Evolutionary conservation across 2,329 filamentous ascomycete species (phyloP).

Genomic region (Fusarium anguioides): DNA sequence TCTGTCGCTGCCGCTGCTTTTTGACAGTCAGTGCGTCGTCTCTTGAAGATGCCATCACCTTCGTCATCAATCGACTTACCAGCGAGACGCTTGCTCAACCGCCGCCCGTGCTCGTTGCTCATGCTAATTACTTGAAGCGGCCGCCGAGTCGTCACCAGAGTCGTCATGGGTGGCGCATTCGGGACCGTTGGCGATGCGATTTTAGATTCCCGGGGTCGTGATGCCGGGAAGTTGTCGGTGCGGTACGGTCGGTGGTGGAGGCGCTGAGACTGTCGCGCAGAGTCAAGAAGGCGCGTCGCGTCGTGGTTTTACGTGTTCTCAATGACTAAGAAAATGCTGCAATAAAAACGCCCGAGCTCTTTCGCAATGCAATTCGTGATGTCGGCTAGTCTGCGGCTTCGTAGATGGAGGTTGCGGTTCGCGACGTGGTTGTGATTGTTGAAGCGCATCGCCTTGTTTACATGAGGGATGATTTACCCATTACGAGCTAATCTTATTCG

Average conservation of each 20-base stretch:
- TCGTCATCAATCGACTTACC: conserved; percentile 58
- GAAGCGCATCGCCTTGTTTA: conserved; percentile 47
- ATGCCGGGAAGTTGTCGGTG: conserved; percentile 28
- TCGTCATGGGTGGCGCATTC: conserved; percentile 73
- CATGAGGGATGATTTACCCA: conserved; percentile 44
- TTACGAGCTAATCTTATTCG: conserved; percentile 34
- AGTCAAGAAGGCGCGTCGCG: conserved; percentile 35
- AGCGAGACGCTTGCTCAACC: conserved; percentile 73
- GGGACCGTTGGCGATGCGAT: conserved; percentile 41
- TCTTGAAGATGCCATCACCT: conserved; percentile 1
- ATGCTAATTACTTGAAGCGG: conserved; percentile 76
- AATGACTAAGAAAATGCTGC: not conserved
- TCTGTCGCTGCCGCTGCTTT: conserved; percentile 50
- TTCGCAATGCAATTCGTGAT: conserved; percentile 29
- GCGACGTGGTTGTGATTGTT: conserved; percentile 43
- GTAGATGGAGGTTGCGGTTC: conserved; percentile 38
- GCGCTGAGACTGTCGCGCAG: conserved; percentile 28
- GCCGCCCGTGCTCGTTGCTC: conserved; percentile 71
- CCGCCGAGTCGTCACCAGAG: conserved; percentile 71
- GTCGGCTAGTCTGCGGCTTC: conserved; percentile 21
- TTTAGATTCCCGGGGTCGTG: conserved; percentile 30
- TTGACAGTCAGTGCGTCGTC: conserved; percentile 30
- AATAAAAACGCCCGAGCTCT: not conserved
- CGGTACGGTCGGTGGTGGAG: conserved; percentile 18
- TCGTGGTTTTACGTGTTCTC: conserved; percentile 16